Base-by-base conservation (phyloP, 768 basidiomycete species). In the Tylopilus subfusipes region DNA sequence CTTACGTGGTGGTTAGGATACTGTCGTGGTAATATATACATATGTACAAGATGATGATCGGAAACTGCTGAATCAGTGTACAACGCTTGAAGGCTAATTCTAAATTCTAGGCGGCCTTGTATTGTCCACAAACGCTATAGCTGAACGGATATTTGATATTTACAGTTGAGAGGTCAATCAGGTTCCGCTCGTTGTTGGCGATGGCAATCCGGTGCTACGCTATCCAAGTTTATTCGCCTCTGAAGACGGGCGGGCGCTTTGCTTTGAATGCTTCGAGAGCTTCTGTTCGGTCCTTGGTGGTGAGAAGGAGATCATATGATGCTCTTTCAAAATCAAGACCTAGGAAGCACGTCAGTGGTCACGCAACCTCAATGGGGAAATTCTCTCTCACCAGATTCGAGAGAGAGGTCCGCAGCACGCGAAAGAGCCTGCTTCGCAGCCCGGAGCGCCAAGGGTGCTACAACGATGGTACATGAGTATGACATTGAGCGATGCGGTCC, bases 311-410 rank as follows among this genome's bases (percentile, higher is more conserved):
- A 59, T 96, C 88, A 56, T 98, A 98, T 13, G 88, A 83, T 6
- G 85, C 84, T 33, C 89, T 79, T 69, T 97, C 94, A 57, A 95
- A 90, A 68, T 95, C 91, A n/a, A 98, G 78, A n/a, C 91, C 92
- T 84, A 57, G 14, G 34, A 30, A 45, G 39, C 3, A 5, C 7
- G 30, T 53, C 40, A 63, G 59, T 13, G 7, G 42, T 18, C 14
- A 34, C 25, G 50, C 27, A 25, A 19, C 11, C 22, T 42, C 19
- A 22, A 14, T 29, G 7, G 34, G 7, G 6, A 13, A 18, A 36
- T 10, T 12, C 1, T 18, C 2, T 12, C 61, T 56, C 56, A 82
- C 90, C 90, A 53, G 84, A 79, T 71, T 94, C 92, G 8, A 95
- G 73, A 3, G 87, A 75, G 14, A 93, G 75, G 62, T 92, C 86